Evolutionary conservation across 345 rosid genomes (phyloP).

Genomic region (Heritiera littoralis): DNA sequence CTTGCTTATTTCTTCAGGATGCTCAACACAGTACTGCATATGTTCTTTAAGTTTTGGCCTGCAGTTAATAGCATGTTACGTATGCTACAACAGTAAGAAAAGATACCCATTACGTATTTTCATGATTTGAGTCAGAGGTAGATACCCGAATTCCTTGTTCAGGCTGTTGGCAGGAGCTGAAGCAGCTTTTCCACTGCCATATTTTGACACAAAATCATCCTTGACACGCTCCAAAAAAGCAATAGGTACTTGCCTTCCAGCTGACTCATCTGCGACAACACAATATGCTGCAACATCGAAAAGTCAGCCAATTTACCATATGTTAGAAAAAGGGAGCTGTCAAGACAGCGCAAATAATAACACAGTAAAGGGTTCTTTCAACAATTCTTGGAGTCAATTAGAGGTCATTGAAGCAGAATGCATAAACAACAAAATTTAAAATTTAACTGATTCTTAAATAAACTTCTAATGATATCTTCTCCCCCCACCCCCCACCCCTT

Average conservation of each 20-base stretch:
- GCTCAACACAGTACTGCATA: conserved; percentile 96
- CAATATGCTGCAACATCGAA: conserved; percentile 72
- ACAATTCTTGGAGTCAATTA: background rate
- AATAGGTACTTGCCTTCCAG: conserved; percentile 87
- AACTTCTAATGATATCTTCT: background rate
- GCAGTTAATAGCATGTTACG: conserved; percentile 23
- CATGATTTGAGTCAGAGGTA: background rate
- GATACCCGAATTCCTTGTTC: conserved; percentile 80
- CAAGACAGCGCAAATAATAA: background rate
- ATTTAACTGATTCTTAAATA: background rate
- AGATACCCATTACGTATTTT: background rate
- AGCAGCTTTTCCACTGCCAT: conserved; percentile 86
- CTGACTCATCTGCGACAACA: conserved; percentile 90
- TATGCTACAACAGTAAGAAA: background rate
- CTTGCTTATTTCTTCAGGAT: conserved; percentile 97
- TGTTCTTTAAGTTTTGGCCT: conserved; percentile 92
- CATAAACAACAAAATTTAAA: conserved; percentile 10
- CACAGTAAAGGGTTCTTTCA: background rate
- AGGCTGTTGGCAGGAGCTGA: conserved; percentile 76
- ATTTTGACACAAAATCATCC: conserved; percentile 86
- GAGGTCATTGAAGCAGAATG: background rate
- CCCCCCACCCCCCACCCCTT: background rate
- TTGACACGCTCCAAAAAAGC: conserved; percentile 86
- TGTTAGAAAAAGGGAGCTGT: background rate
- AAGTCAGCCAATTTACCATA: conserved; percentile 28